Percentiles rank a stretch among this genome's conserved stretches.
These are phyloP conservation scores for Phytopythium helicoides DNA, from an alignment of 352 stramenopile genomes.

Conservation along the genomic window DNA sequence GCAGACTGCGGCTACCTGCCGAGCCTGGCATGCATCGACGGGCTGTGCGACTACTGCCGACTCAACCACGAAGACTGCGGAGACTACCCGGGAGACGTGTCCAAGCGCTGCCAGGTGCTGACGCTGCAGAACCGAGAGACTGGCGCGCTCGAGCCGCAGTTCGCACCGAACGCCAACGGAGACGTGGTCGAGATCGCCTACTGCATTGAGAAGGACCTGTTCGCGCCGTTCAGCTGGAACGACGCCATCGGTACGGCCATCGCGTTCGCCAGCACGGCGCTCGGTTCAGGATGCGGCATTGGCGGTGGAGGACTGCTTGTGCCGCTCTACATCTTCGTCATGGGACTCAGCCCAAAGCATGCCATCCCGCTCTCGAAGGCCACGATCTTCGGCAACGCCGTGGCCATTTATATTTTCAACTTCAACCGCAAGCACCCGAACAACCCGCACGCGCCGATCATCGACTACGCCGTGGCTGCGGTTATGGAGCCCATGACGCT, in stretches of 20 bases:
- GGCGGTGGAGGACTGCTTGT: constrained; percentile 96
- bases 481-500: constrained; percentile 97
- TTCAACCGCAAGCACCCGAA: constrained; percentile 89
- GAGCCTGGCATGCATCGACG: constrained; percentile 62
- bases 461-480: constrained; percentile 98
- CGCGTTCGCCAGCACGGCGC: constrained; percentile 79
- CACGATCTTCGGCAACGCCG: constrained; percentile 95
- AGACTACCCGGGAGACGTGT: constrained; percentile 29
- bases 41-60: constrained; percentile 68
- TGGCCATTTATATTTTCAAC: constrained; percentile 96
- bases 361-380: constrained; percentile 97
- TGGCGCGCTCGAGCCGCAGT: constrained; percentile 27
- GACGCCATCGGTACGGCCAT: constrained; percentile 69
- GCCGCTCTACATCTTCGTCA: constrained; percentile 96
- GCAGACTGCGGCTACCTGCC: constrained; percentile 77
- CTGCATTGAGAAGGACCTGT: constrained; percentile 84
- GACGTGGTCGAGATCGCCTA: constrained; percentile 41
- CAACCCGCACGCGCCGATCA: constrained; percentile 89
- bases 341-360: constrained; percentile 92
- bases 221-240: constrained; percentile 65
- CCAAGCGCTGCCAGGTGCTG: constrained; percentile 60
- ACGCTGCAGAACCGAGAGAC: constrained; percentile 29
- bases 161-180: constrained; percentile 27
- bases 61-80: constrained; percentile 58
- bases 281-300: constrained; percentile 91